phyloP scores from a whole-genome alignment of 164 flowering plant genomes.

The Vitis cinerea region DNA sequence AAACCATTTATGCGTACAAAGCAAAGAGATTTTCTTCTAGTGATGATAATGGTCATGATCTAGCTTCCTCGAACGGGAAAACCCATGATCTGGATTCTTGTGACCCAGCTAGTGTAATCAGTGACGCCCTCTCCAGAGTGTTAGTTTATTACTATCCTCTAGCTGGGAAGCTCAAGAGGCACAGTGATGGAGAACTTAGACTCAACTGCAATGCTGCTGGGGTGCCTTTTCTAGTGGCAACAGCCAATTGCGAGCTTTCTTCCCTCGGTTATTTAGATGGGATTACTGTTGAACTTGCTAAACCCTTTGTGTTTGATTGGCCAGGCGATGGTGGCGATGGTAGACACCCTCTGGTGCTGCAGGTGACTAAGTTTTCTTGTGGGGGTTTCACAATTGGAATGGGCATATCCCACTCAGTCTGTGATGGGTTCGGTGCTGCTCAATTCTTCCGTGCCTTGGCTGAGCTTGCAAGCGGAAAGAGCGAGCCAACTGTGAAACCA shows the following conservation, averaged over 20 bases:
- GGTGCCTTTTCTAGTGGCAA: constrained; percentile 27
- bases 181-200: constrained; percentile 16
- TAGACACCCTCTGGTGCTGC: constrained; percentile 21
- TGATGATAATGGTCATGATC: neutral
- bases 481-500: constrained; percentile 24
- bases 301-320: constrained; percentile 13
- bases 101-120: constrained; percentile 26
- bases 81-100: neutral
- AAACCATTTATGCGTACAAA: constrained; percentile 22
- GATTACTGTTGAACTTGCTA: constrained; percentile 10
- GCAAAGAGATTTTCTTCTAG: neutral
- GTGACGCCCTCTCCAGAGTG: constrained; percentile 31
- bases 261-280: constrained; percentile 22
- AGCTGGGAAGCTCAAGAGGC: constrained; percentile 30
- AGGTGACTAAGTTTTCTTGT: constrained; percentile 34
- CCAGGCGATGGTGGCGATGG: constrained; percentile 4
- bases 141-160: constrained; percentile 35
- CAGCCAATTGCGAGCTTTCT: constrained; percentile 25
- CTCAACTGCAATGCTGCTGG: constrained; percentile 26
- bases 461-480: constrained; percentile 23
- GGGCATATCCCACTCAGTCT: constrained; percentile 32
- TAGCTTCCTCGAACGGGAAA: neutral
- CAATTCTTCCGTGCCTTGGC: constrained; percentile 28
- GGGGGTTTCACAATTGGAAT: constrained; percentile 35
- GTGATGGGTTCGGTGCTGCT: constrained; percentile 35